Evolutionary conservation across 139 green algal species (phyloP), one percentile per base, ranked within the genome.

Genomic region (Chlamydomonas eustigma): DNA sequence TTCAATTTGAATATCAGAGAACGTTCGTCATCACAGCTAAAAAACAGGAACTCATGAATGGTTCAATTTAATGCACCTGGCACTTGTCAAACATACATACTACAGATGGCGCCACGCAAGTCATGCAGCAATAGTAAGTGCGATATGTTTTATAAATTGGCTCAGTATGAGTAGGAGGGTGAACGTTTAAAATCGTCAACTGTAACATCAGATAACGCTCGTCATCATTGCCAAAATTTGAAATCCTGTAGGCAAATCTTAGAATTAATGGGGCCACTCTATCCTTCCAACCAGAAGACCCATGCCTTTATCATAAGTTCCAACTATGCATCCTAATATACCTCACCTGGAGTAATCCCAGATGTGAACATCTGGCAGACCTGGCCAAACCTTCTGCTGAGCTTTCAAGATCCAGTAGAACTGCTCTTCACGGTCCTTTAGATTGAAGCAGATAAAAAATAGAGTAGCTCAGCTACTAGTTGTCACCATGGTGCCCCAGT

Each of bases 261-360:
- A 31, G 12, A 70, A 70, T 70, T 12, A 70, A n/a, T n/a, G n/a
- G 22, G 18, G 22, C 18, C 22, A 63, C 18, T 63, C 22, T 28
- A 63, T n/a, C n/a, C n/a, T n/a, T n/a, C n/a, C n/a, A n/a, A n/a
- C n/a, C n/a, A n/a, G n/a, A n/a, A n/a, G n/a, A n/a, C n/a, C n/a
- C n/a, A n/a, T n/a, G n/a, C n/a, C n/a, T n/a, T n/a, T n/a, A n/a
- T n/a, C n/a, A n/a, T n/a, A n/a, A n/a, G n/a, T n/a, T n/a, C n/a
- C n/a, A n/a, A n/a, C n/a, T n/a, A n/a, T n/a, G n/a, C n/a, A n/a
- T n/a, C n/a, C n/a, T n/a, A n/a, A n/a, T n/a, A n/a, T n/a, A n/a
- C n/a, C n/a, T n/a, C 80, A 93, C 88, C 92, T 84, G 30, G 88
- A 90, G 86, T 97, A 99, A 79, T 99, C 96, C 92, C 93, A 98